phyloP scores from a whole-genome alignment of 371 early-diverging fungal genomes.

The Lichtheimia hyalospora region DNA sequence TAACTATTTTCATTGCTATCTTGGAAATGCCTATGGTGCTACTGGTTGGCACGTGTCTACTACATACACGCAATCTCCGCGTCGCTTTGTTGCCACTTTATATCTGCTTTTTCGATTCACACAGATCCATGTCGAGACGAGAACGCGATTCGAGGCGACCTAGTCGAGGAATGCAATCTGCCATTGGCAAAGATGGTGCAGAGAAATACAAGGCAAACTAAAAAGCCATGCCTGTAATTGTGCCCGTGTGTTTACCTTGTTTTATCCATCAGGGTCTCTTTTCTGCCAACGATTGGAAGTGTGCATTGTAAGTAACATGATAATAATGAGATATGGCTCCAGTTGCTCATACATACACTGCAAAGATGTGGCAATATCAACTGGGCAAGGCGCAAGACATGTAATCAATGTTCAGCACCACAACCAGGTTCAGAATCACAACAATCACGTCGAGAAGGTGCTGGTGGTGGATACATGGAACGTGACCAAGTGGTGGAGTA shows the following conservation, averaged over 20 bases:
- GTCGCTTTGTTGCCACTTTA: no score
- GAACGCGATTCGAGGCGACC: slow-evolving; percentile 9
- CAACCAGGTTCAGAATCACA: slow-evolving; percentile 25
- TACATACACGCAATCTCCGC: no score
- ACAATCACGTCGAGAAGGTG: slow-evolving; percentile 29
- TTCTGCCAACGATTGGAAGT: slow-evolving; percentile 35
- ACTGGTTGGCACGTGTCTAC: no score
- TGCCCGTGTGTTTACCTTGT: slow-evolving; percentile 11
- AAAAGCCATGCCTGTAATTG: neutral
- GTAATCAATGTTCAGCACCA: slow-evolving; percentile 29
- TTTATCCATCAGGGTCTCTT: slow-evolving; percentile 26
- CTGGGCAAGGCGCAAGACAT: slow-evolving; percentile 28
- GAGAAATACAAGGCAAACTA: slow-evolving; percentile 19
- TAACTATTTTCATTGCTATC: no score
- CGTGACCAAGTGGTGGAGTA: slow-evolving; percentile 31
- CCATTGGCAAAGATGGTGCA: slow-evolving; percentile 19
- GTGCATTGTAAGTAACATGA: slow-evolving; percentile 18
- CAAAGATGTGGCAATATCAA: slow-evolving; percentile 33
- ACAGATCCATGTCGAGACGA: slow-evolving; percentile 12
- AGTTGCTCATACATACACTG: neutral
- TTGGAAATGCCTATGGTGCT: no score
- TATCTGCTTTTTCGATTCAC: neutral
- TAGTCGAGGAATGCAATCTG: slow-evolving; percentile 5
- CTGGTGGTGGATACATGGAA: slow-evolving; percentile 34
- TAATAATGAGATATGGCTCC: neutral